These are phyloP conservation scores for Torulaspora quercuum DNA, from an alignment of 805 yeast genomes.

Conservation along the genomic window DNA sequence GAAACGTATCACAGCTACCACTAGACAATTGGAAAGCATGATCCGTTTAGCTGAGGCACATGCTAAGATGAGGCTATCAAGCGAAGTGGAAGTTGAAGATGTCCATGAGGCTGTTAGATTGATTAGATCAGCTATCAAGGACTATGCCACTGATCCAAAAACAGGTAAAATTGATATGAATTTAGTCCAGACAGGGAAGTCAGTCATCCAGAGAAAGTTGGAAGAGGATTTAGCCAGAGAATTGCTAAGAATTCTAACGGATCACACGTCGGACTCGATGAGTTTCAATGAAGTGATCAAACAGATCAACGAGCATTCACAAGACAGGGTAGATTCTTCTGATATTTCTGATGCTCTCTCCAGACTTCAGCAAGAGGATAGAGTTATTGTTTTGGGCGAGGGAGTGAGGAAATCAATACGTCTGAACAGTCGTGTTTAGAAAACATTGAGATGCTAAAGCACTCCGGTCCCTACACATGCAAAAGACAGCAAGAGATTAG, in stretches of 20 bases:
- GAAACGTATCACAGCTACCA: conserved; percentile 93
- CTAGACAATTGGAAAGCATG: conserved; percentile 95
- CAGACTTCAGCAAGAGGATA: conserved; percentile 68
- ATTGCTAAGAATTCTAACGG: conserved; percentile 53
- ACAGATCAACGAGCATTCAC: conserved; percentile 56
- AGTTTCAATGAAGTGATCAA: conserved; percentile 57
- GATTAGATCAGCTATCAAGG: conserved; percentile 91
- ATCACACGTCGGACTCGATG: conserved; percentile 46
- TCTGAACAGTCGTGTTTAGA: conserved; percentile 32
- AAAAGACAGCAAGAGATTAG: too few relatives aligned
- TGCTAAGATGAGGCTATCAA: conserved; percentile 87
- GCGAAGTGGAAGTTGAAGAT: conserved; percentile 68
- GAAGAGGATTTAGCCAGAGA: conserved; percentile 69
- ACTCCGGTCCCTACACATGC: too few relatives aligned
- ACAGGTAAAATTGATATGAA: conserved; percentile 98
- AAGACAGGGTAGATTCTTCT: conserved; percentile 61
- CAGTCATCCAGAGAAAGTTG: conserved; percentile 75
- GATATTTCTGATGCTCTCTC: conserved; percentile 68
- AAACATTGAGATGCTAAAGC: too few relatives aligned
- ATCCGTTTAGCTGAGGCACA: conserved; percentile 93
- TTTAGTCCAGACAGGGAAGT: conserved; percentile 91
- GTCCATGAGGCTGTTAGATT: conserved; percentile 92
- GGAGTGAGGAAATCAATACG: conserved; percentile 62
- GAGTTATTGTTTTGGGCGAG: conserved; percentile 65
- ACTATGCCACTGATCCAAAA: conserved; percentile 95